Evolutionary conservation across 441 rosid genomes (phyloP).

Genomic region (Flueggea neowawraea): DNA sequence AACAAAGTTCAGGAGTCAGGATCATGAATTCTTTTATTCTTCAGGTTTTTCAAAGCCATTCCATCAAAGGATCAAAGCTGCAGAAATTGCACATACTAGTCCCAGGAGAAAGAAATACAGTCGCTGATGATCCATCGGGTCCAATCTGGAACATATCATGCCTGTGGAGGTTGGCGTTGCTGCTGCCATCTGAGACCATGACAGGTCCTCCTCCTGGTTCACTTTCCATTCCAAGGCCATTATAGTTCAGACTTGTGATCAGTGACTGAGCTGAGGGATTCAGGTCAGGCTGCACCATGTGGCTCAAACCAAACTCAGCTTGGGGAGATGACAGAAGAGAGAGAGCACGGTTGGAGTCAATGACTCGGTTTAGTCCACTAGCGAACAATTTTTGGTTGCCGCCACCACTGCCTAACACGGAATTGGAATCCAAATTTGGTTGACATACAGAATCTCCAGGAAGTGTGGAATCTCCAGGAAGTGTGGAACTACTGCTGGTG

Average conservation of each 20-base stretch:
- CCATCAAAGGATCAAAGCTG: no score
- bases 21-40: no score
- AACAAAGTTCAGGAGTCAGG: no score
- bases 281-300: slow-evolving; percentile 34
- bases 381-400: slow-evolving; percentile 35
- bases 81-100: slow-evolving; percentile 9
- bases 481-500: slow-evolving; percentile 10
- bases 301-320: slow-evolving; percentile 35
- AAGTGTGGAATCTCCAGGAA: slow-evolving; percentile 23
- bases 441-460: slow-evolving; percentile 32
- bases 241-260: slow-evolving; percentile 34
- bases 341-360: slow-evolving; percentile 59
- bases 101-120: slow-evolving; percentile 54
- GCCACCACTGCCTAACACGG: slow-evolving; percentile 18
- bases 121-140: slow-evolving; percentile 36
- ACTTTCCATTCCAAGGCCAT: slow-evolving; percentile 23
- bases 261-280: slow-evolving; percentile 31
- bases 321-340: slow-evolving; percentile 89
- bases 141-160: slow-evolving; percentile 29
- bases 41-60: no score
- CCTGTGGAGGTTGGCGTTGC: slow-evolving; percentile 23
- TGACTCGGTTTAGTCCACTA: slow-evolving; percentile 22
- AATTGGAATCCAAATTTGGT: slow-evolving; percentile 19
- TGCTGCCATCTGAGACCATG: slow-evolving; percentile 26
- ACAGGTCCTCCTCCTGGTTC: slow-evolving; percentile 24